These are phyloP conservation scores for Eremothecium coryli DNA, from an alignment of 1,139 yeast genomes.

Conservation along the genomic window DNA sequence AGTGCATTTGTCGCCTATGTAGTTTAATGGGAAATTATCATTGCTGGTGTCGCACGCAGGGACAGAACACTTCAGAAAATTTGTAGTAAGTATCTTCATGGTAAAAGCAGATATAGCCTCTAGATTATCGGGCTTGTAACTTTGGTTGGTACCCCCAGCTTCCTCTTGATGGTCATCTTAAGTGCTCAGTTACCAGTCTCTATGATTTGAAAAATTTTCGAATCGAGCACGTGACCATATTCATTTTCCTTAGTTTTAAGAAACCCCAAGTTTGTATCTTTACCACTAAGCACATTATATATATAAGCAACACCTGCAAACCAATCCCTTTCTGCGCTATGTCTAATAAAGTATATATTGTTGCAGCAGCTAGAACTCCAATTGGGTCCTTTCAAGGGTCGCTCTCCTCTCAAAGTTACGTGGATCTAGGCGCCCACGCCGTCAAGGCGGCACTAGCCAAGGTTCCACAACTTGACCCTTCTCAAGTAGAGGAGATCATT, in stretches of 20 bases:
- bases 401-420: constrained; percentile 61
- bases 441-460: constrained; percentile 79
- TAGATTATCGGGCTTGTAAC: too few relatives aligned
- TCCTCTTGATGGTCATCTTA: not conserved
- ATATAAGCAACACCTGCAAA: too few relatives aligned
- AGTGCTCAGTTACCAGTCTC: too few relatives aligned
- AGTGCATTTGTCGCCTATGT: constrained; percentile 48
- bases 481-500: constrained; percentile 68
- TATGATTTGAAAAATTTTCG: too few relatives aligned
- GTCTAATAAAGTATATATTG: constrained; percentile 64
- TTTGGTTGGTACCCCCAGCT: not conserved
- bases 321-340: too few relatives aligned
- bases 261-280: too few relatives aligned
- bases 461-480: constrained; percentile 70
- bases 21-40: constrained; percentile 73
- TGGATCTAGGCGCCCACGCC: constrained; percentile 86
- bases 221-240: too few relatives aligned
- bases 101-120: too few relatives aligned
- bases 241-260: too few relatives aligned
- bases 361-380: constrained; percentile 88
- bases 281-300: too few relatives aligned
- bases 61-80: constrained; percentile 91
- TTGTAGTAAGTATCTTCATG: constrained; percentile 91
- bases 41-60: constrained; percentile 66
- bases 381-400: constrained; percentile 88